These are phyloP conservation scores for Podospora didyma DNA, from an alignment of 495 filamentous ascomycete species.

Conservation along the genomic window DNA sequence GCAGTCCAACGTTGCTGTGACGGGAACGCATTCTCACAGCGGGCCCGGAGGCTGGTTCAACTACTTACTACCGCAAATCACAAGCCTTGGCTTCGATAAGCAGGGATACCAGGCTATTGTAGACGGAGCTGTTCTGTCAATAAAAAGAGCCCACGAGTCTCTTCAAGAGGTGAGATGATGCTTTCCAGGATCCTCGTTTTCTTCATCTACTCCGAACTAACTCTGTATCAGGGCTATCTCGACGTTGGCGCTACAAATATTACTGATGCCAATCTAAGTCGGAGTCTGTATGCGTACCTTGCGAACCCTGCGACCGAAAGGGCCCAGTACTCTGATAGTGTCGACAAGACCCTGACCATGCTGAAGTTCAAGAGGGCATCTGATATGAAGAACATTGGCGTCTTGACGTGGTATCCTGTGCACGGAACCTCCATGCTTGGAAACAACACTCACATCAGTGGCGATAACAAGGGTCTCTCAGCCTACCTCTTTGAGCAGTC, in stretches of 20 bases:
- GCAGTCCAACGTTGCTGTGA: slow-evolving; percentile 78
- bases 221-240: slow-evolving; percentile 35
- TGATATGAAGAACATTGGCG: slow-evolving; percentile 63
- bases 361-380: slow-evolving; percentile 66
- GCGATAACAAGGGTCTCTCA: slow-evolving; percentile 94
- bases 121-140: slow-evolving; percentile 77
- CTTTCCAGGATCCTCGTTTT: not conserved
- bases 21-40: slow-evolving; percentile 89
- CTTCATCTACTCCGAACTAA: not conserved
- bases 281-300: slow-evolving; percentile 84
- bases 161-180: slow-evolving; percentile 54
- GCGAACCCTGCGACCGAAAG: slow-evolving; percentile 81
- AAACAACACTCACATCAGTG: slow-evolving; percentile 91
- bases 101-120: slow-evolving; percentile 91
- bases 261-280: slow-evolving; percentile 75
- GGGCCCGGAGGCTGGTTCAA: slow-evolving; percentile 95
- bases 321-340: slow-evolving; percentile 61
- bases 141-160: slow-evolving; percentile 76
- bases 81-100: slow-evolving; percentile 77
- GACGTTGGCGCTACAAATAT: slow-evolving; percentile 45
- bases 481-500: slow-evolving; percentile 79
- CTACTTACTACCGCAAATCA: slow-evolving; percentile 91
- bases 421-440: slow-evolving; percentile 89
- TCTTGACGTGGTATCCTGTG: slow-evolving; percentile 88
- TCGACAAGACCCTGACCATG: slow-evolving; percentile 84